phyloP scores from a whole-genome alignment of 2,329 filamentous ascomycete species.

The Aspergillus ruber region DNA sequence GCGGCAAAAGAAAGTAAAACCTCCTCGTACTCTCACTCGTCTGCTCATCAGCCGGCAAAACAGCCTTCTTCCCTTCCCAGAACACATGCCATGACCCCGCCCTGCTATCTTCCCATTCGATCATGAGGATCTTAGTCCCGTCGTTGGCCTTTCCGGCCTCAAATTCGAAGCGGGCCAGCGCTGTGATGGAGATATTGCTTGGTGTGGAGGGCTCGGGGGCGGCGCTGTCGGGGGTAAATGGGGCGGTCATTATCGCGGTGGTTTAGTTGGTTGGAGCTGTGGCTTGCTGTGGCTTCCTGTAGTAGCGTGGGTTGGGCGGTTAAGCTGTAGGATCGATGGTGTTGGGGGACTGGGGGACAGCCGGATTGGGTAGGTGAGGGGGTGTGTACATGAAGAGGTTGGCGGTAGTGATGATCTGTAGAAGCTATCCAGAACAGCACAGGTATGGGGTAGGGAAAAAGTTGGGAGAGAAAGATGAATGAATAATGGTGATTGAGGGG shows the following conservation, averaged over 20 bases:
- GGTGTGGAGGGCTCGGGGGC: conserved; percentile 25
- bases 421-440: too few species aligned
- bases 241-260: conserved; percentile 12
- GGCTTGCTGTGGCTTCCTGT: background rate
- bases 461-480: too few species aligned
- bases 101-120: conserved; percentile 72
- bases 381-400: too few species aligned
- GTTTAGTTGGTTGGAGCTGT: background rate
- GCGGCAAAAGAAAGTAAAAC: conserved; percentile 75
- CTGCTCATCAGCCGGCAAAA: conserved; percentile 60
- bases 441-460: too few species aligned
- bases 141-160: conserved; percentile 69
- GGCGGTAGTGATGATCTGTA: too few species aligned
- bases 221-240: conserved; percentile 25
- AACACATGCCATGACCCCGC: conserved; percentile 65
- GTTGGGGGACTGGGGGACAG: too few species aligned
- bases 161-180: conserved; percentile 82
- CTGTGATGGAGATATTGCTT: conserved; percentile 42
- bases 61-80: conserved; percentile 73
- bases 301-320: background rate
- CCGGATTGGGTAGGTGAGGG: too few species aligned
- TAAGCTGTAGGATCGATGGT: too few species aligned
- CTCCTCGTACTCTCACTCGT: conserved; percentile 51
- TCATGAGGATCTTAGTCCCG: conserved; percentile 87
- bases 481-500: too few species aligned